Evolutionary conservation across 805 yeast species (phyloP).

Genomic region (Danielia reshetovae): DNA sequence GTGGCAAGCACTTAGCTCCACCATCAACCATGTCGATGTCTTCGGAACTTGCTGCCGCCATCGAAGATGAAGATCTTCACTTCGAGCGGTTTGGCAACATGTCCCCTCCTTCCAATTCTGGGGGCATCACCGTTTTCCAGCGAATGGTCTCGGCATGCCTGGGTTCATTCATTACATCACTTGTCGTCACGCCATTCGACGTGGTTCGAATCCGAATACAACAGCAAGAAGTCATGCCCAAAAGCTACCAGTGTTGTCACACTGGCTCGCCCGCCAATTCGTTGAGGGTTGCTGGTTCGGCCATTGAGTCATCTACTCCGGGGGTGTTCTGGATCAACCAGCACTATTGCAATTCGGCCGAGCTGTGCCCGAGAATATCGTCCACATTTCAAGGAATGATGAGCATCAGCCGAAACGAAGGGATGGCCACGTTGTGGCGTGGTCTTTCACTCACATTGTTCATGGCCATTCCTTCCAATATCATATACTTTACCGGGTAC

Average conservation of each 20-base stretch:
- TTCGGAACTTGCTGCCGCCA: conserved; percentile 37
- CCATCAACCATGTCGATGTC: conserved; percentile 33
- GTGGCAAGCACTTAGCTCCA: no score
- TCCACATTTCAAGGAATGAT: conserved; percentile 76
- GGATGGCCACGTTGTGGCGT: conserved; percentile 76
- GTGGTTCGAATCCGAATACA: conserved; percentile 74
- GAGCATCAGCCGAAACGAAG: conserved; percentile 69
- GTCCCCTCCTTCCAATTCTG: conserved; percentile 2
- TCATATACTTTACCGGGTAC: conserved; percentile 91
- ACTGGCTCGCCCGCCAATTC: conserved; percentile 2
- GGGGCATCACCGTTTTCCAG: conserved; percentile 48
- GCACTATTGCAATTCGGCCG: conserved; percentile 33
- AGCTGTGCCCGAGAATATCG: conserved; percentile 46
- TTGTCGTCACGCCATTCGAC: conserved; percentile 77
- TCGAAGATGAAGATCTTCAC: conserved; percentile 28
- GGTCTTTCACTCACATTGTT: conserved; percentile 77
- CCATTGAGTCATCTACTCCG: conserved; percentile 7
- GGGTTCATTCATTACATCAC: conserved; percentile 69
- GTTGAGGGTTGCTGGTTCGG: conserved; percentile 1
- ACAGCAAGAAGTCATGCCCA: conserved; percentile 61
- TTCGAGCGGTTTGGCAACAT: conserved; percentile 3
- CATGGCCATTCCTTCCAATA: conserved; percentile 91
- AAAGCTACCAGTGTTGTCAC: background rate
- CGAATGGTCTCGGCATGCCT: conserved; percentile 76
- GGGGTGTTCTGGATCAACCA: conserved; percentile 33